Conservation (phyloP, 345 rosid genomes). For the Dipteronia dyeriana region DNA sequence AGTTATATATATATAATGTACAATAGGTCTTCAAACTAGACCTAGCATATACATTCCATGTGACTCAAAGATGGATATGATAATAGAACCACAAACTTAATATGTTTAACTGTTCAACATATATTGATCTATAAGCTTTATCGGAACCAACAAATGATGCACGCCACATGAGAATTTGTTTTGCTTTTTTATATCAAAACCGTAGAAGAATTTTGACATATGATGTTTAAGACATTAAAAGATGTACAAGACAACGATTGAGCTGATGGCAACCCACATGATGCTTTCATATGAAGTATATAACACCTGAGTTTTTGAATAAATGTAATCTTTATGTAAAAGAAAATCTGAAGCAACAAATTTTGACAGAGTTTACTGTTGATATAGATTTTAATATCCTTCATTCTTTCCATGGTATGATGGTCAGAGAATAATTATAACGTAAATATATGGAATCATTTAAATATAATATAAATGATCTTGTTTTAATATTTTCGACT, state of each 20-base stretch:
- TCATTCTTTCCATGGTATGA: too few relatives aligned
- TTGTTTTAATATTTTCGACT: too few relatives aligned
- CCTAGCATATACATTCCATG: slow-evolving; percentile 11
- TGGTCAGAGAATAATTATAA: too few relatives aligned
- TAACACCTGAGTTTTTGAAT: too few relatives aligned
- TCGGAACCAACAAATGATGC: slow-evolving; percentile 63
- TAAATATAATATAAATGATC: too few relatives aligned
- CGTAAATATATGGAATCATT: too few relatives aligned
- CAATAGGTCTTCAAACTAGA: too few relatives aligned
- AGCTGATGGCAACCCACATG: slow-evolving; percentile 42
- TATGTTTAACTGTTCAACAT: slow-evolving; percentile 52
- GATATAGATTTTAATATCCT: too few relatives aligned
- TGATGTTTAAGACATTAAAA: slow-evolving; percentile 31
- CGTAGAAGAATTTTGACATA: slow-evolving; percentile 33
- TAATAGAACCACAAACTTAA: slow-evolving; percentile 74
- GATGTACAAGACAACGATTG: slow-evolving; percentile 43
- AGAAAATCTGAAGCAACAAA: too few relatives aligned
- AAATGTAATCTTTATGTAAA: too few relatives aligned
- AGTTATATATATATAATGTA: too few relatives aligned
- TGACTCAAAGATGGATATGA: slow-evolving; percentile 67
- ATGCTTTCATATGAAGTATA: slow-evolving; percentile 34
- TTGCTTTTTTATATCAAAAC: neutral
- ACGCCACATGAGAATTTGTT: neutral
- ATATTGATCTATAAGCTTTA: slow-evolving; percentile 57
- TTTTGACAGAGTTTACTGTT: too few relatives aligned